Evolutionary conservation across 225 moss, liverwort and hornwort species (phyloP), one percentile per base, ranked within the genome.

Genomic region (Climacium dendroides): DNA sequence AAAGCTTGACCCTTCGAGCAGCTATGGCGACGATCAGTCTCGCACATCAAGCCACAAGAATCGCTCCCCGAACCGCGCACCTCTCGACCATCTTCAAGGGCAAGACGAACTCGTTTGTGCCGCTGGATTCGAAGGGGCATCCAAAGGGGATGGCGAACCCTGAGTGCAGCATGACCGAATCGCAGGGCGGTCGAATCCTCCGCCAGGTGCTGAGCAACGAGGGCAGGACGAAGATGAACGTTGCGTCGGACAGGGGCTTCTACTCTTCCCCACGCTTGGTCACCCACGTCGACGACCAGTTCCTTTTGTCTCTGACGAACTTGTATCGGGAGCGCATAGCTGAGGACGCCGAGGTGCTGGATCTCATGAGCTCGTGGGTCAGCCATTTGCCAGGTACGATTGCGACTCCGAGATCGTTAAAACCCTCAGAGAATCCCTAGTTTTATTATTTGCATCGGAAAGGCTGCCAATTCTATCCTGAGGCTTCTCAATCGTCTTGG

Each of bases 301-400:
- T 95, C 41, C 92, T 95, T 19, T 65, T 90, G 63, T 83, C 91
- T 37, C 91, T 95, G 57, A 95, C 93, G 4, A 81, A 81, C 61
- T 88, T 95, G 35, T 95, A 92, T 86, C 90, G 93, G 32, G 91
- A 93, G 89, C 92, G 94, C 67, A 88, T 95, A 41, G 89, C 90
- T 18, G 91, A 95, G 34, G 80, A 89, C 58, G 92, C 91, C 79
- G 94, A 95, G 34, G 91, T 95, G 73, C 34, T 94, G 85, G 95
- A 95, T 88, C 94, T 95, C 61, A 94, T 94, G 93, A 95, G 95
- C 92, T 95, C 95, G 32, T 95, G 95, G 95, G 92, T 95, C 84
- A 95, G 95, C 85, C 95, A 95, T 90, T 91, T 95, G 75, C 95
- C 95, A 89, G 94, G 94, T 86, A 55, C 16, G 30, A 43, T 50